Percentiles rank a stretch among this genome's conserved stretches.
These are phyloP conservation scores for Phlyctochytrium arcticum DNA, from an alignment of 192 early-diverging fungal genomes.

Conservation along the genomic window DNA sequence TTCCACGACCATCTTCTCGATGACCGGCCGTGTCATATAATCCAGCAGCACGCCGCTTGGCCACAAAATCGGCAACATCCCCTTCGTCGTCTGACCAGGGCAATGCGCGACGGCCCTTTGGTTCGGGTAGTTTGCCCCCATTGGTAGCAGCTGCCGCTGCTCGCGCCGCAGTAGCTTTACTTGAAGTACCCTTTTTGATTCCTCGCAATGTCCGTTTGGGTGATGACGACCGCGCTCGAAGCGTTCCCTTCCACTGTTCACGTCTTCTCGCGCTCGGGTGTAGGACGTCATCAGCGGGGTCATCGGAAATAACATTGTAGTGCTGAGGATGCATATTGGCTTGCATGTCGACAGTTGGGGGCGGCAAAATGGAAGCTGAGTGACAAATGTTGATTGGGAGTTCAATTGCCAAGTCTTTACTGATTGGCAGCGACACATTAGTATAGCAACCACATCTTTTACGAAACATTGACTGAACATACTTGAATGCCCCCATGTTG, in stretches of 20 bases:
- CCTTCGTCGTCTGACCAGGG: constrained; percentile 38
- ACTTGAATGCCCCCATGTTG: constrained; percentile 24
- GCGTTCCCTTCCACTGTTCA: constrained; percentile 14
- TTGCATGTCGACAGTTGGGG: constrained; percentile 10
- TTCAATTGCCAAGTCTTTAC: constrained; percentile 50
- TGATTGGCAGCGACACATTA: constrained; percentile 3
- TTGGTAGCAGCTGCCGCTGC: too few relatives aligned
- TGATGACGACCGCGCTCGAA: constrained; percentile 18
- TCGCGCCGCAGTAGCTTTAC: too few relatives aligned
- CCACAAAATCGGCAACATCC: constrained; percentile 22
- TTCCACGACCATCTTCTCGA: too few relatives aligned
- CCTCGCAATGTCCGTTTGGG: constrained; percentile 17
- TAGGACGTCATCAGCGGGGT: not conserved
- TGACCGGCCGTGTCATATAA: too few relatives aligned
- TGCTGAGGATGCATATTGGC: constrained; percentile 25
- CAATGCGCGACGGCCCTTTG: constrained; percentile 17
- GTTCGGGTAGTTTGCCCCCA: not conserved
- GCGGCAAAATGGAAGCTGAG: constrained; percentile 41
- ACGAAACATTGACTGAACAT: not conserved
- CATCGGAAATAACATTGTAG: constrained; percentile 23
- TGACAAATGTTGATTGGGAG: constrained; percentile 56
- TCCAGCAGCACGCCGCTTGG: not conserved
- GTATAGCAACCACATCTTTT: not conserved
- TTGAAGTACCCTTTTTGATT: too few relatives aligned
- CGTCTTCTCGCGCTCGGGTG: not conserved